A percentile compares a stretch with the other conserved stretches of the same genome.
phyloP scores from a whole-genome alignment of 768 basidiomycete species.

The Tylopilus vinaceipallidus region DNA sequence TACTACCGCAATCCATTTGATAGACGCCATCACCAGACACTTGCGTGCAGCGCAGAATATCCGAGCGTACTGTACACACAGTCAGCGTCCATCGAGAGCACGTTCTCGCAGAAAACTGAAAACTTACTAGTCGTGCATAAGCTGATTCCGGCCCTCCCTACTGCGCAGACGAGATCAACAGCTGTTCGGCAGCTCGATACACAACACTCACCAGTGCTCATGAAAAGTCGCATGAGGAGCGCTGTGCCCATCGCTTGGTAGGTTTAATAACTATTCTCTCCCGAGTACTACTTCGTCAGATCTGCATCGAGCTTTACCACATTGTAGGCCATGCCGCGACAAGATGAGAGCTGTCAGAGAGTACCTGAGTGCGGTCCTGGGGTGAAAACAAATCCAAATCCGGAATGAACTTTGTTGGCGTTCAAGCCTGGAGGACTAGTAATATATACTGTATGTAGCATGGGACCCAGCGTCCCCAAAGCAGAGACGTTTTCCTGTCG shows the following conservation, averaged over 20 bases:
- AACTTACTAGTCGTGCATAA: slow-evolving; percentile 91
- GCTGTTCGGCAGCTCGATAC: not conserved
- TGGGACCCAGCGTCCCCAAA: no score
- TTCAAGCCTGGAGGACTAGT: no score
- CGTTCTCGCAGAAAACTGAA: no score
- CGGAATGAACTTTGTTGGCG: no score
- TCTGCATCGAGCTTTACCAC: no score
- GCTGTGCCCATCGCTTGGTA: slow-evolving; percentile 78
- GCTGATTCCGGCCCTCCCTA: slow-evolving; percentile 95
- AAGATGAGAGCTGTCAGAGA: no score
- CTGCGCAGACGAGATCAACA: slow-evolving; percentile 6
- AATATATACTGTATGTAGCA: no score
- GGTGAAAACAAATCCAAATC: no score
- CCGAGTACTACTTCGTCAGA: slow-evolving; percentile 80
- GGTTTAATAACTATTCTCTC: slow-evolving; percentile 68
- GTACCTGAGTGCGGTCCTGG: no score
- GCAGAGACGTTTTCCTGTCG: no score
- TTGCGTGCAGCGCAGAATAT: slow-evolving; percentile 84
- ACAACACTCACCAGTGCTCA: slow-evolving; percentile 81
- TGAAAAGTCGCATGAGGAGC: slow-evolving; percentile 86
- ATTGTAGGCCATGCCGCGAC: no score
- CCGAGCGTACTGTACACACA: slow-evolving; percentile 53
- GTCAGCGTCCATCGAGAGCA: not conserved
- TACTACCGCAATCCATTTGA: slow-evolving; percentile 86
- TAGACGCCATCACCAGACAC: slow-evolving; percentile 41